These are phyloP conservation scores for Colletotrichum cereale DNA, from an alignment of 2,329 filamentous ascomycete genomes.

Conservation along the genomic window DNA sequence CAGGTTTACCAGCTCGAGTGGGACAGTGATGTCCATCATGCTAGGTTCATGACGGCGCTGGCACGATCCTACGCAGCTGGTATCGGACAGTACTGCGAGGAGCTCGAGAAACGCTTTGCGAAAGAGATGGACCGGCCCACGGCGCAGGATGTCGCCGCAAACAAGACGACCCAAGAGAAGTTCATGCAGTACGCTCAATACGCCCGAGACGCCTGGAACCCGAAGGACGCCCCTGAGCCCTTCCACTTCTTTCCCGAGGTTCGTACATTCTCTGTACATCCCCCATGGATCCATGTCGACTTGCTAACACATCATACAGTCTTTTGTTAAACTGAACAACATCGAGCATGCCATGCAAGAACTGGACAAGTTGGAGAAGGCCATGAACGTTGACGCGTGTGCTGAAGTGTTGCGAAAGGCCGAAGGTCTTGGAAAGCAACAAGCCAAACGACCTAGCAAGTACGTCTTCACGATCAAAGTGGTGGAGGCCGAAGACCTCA, in stretches of 20 bases:
- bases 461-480: slow-evolving; percentile 99
- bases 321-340: slow-evolving; percentile 97
- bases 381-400: slow-evolving; percentile 92
- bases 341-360: slow-evolving; percentile 95
- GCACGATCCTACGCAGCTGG: slow-evolving; percentile 87
- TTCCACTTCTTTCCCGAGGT: slow-evolving; percentile 97
- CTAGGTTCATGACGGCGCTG: slow-evolving; percentile 95
- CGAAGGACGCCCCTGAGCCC: slow-evolving; percentile 92
- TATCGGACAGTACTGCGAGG: slow-evolving; percentile 90
- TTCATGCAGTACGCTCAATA: slow-evolving; percentile 93
- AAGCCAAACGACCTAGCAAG: slow-evolving; percentile 78
- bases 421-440: slow-evolving; percentile 76
- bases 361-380: slow-evolving; percentile 88
- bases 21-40: slow-evolving; percentile 93
- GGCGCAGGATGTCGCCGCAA: slow-evolving; percentile 84
- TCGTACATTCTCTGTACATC: slow-evolving; percentile 53
- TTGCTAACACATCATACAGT: slow-evolving; percentile 63
- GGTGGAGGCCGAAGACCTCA: slow-evolving; percentile 96
- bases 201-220: slow-evolving; percentile 92
- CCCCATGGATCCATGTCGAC: not conserved
- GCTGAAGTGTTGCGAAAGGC: slow-evolving; percentile 83
- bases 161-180: slow-evolving; percentile 88
- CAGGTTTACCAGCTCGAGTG: slow-evolving; percentile 89
- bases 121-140: slow-evolving; percentile 94
- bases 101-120: slow-evolving; percentile 86